Conservation (phyloP, 345 rosid species). For the Arabidopsis suecica region DNA sequence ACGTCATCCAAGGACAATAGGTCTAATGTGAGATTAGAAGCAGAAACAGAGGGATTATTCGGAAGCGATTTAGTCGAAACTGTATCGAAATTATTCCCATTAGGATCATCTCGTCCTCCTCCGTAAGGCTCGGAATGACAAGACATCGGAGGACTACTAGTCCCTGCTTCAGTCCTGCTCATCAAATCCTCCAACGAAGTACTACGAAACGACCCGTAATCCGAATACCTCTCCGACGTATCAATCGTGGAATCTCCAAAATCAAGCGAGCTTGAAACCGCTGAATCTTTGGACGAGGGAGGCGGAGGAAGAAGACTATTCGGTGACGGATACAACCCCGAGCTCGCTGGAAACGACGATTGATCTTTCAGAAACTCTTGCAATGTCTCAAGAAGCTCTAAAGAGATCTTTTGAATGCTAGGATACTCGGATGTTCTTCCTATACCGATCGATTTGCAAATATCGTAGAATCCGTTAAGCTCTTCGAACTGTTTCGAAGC, state of each 20-base stretch:
- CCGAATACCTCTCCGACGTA: slow-evolving; percentile 47
- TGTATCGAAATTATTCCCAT: slow-evolving; percentile 36
- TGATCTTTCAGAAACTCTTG: slow-evolving; percentile 85
- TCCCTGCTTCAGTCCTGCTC: slow-evolving; percentile 47
- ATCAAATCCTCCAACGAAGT: slow-evolving; percentile 65
- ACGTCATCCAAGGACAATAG: slow-evolving; percentile 49
- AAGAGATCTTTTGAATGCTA: slow-evolving; percentile 69
- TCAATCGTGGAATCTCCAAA: slow-evolving; percentile 37
- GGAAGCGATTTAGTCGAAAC: slow-evolving; percentile 47
- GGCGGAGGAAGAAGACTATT: slow-evolving; percentile 39
- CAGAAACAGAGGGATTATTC: slow-evolving; percentile 40
- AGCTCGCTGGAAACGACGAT: slow-evolving; percentile 54
- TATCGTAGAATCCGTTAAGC: slow-evolving; percentile 61
- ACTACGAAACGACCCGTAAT: slow-evolving; percentile 48
- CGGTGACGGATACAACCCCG: slow-evolving; percentile 40
- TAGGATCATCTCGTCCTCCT: slow-evolving; percentile 36
- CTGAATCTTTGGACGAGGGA: slow-evolving; percentile 10
- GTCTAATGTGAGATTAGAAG: slow-evolving; percentile 28
- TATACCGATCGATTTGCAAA: slow-evolving; percentile 60
- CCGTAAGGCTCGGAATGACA: slow-evolving; percentile 46
- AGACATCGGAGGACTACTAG: slow-evolving; percentile 49
- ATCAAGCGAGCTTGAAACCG: slow-evolving; percentile 39
- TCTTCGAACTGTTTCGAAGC: slow-evolving; percentile 75
- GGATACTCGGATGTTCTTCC: slow-evolving; percentile 87
- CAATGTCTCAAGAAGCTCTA: slow-evolving; percentile 73